phyloP scores from a whole-genome alignment of 2,329 filamentous ascomycete genomes.

The Phoma sp. region DNA sequence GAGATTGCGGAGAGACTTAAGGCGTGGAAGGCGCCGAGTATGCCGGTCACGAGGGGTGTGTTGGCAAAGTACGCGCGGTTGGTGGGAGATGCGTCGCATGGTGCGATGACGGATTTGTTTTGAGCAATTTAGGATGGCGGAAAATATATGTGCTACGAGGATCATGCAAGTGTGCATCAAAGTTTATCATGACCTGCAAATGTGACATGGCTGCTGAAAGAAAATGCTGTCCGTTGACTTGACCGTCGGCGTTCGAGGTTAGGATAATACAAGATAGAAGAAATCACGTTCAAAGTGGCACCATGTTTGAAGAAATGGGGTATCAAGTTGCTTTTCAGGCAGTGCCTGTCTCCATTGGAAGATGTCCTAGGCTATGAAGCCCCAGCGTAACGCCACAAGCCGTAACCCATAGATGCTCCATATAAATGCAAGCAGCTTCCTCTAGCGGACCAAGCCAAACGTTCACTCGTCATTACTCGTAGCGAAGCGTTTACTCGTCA shows the following conservation, averaged over 20 bases:
- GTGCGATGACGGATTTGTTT: conserved; percentile 85
- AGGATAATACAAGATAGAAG: too few species aligned
- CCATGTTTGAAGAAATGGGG: conserved; percentile 19
- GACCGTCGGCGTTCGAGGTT: too few species aligned
- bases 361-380: conserved; percentile 43
- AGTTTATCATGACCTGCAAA: too few species aligned
- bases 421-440: conserved; percentile 36
- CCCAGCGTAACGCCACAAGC: conserved; percentile 48
- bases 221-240: too few species aligned
- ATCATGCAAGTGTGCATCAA: too few species aligned
- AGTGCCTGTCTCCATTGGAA: conserved; percentile 43
- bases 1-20: conserved; percentile 71
- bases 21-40: conserved; percentile 74
- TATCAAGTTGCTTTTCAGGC: conserved; percentile 44
- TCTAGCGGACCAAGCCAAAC: too few species aligned
- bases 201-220: too few species aligned
- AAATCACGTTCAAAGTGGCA: background rate
- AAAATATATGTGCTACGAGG: too few species aligned
- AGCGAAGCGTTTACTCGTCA: conserved; percentile 45
- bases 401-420: conserved; percentile 44
- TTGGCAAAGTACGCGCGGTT: conserved; percentile 89
- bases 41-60: conserved; percentile 79
- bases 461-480: background rate
- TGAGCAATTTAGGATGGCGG: conserved; percentile 36
- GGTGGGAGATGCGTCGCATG: conserved; percentile 90